Evolutionary conservation across 305 asterid species (phyloP).

Genomic region (Fraxinus sp.): DNA sequence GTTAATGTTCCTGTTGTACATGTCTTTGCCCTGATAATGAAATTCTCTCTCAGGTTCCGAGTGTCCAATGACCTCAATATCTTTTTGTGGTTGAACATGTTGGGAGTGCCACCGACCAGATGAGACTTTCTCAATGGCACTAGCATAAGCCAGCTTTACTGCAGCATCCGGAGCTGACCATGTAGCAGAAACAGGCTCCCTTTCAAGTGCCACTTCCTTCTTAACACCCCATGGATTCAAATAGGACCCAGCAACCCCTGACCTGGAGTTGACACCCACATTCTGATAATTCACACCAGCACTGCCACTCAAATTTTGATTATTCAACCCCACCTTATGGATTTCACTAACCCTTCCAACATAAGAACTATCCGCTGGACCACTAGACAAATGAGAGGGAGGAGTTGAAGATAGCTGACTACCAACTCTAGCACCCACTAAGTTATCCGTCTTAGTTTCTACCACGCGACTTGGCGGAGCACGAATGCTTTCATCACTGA

Average conservation of each 20-base stretch:
- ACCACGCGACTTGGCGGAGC: slow-evolving; percentile 39
- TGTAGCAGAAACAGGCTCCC: slow-evolving; percentile 57
- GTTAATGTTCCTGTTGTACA: slow-evolving; percentile 28
- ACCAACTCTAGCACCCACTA: slow-evolving; percentile 41
- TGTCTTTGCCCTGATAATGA: slow-evolving; percentile 30
- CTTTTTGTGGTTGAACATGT: slow-evolving; percentile 41
- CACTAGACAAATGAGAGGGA: slow-evolving; percentile 44
- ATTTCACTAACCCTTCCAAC: slow-evolving; percentile 55
- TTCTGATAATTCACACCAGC: slow-evolving; percentile 43
- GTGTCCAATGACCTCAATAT: slow-evolving; percentile 45
- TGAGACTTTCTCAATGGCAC: slow-evolving; percentile 85
- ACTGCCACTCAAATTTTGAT: slow-evolving; percentile 28
- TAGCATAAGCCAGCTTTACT: slow-evolving; percentile 79
- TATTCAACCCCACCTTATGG: slow-evolving; percentile 41
- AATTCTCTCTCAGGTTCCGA: slow-evolving; percentile 39
- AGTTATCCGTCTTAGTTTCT: slow-evolving; percentile 47
- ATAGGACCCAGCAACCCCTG: slow-evolving; percentile 45
- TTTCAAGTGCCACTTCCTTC: slow-evolving; percentile 53
- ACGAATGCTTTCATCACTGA: slow-evolving; percentile 60
- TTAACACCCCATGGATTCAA: slow-evolving; percentile 84
- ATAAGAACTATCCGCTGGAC: slow-evolving; percentile 43
- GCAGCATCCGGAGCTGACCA: slow-evolving; percentile 78
- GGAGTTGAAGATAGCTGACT: slow-evolving; percentile 46
- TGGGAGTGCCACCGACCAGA: slow-evolving; percentile 93
- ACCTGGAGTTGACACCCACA: slow-evolving; percentile 45